phyloP scores from a whole-genome alignment of 2,329 filamentous ascomycete genomes.

The Claviceps maximensis region DNA sequence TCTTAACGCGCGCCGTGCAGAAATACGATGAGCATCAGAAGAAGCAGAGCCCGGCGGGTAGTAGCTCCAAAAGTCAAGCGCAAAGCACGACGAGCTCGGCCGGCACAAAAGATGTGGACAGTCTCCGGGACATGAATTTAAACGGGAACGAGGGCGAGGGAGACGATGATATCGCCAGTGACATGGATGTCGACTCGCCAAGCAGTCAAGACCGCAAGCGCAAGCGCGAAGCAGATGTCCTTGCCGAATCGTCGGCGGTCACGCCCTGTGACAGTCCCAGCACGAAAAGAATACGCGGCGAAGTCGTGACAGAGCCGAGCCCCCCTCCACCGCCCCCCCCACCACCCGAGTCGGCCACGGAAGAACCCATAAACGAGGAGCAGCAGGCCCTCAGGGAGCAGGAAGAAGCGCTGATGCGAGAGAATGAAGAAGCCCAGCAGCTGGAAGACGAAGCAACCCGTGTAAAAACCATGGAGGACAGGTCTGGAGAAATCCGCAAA shows the following conservation, averaged over 20 bases:
- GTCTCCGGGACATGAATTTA: background rate
- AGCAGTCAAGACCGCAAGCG: slow-evolving; percentile 43
- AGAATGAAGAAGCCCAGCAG: slow-evolving; percentile 42
- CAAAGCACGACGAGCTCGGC: background rate
- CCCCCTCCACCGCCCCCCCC: slow-evolving; percentile 37
- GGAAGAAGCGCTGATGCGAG: slow-evolving; percentile 35
- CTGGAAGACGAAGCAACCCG: slow-evolving; percentile 33
- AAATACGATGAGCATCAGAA: slow-evolving; percentile 61
- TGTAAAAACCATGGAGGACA: slow-evolving; percentile 15
- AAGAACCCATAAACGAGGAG: slow-evolving; percentile 22
- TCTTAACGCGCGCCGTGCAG: slow-evolving; percentile 70
- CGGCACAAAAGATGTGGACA: background rate
- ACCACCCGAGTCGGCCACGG: slow-evolving; percentile 25
- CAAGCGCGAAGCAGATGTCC: slow-evolving; percentile 37
- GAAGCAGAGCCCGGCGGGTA: slow-evolving; percentile 26
- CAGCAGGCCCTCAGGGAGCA: slow-evolving; percentile 33
- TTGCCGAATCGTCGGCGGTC: slow-evolving; percentile 25
- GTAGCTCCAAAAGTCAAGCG: background rate
- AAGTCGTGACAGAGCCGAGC: slow-evolving; percentile 23
- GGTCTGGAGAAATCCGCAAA: slow-evolving; percentile 11
- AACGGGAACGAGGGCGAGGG: background rate
- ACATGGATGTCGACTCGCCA: slow-evolving; percentile 27
- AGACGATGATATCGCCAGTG: slow-evolving; percentile 18
- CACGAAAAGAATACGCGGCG: slow-evolving; percentile 38
- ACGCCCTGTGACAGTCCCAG: slow-evolving; percentile 44